These are phyloP conservation scores for Fusarium sambucinum DNA, from an alignment of 2,329 filamentous ascomycete genomes.

Conservation along the genomic window DNA sequence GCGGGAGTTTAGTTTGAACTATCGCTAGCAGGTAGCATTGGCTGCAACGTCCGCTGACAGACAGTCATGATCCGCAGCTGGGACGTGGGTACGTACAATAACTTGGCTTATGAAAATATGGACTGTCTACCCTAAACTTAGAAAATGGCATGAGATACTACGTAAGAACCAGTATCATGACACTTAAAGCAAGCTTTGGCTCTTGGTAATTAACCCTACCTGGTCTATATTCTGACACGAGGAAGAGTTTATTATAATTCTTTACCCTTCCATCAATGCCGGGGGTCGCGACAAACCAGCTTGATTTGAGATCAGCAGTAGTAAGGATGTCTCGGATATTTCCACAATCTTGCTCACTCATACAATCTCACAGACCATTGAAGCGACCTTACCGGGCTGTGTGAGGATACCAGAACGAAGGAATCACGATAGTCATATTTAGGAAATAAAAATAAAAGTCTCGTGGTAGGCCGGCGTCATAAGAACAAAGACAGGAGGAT, in stretches of 20 bases:
- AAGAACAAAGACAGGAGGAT: neutral
- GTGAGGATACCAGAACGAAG: neutral
- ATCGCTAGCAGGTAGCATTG: constrained; percentile 1
- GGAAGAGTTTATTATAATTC: neutral
- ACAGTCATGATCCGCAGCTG: constrained; percentile 30
- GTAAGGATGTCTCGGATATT: constrained; percentile 40
- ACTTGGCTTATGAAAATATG: neutral
- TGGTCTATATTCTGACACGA: neutral
- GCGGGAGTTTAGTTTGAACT: constrained; percentile 27
- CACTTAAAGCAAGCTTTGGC: neutral
- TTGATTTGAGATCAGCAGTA: constrained; percentile 27
- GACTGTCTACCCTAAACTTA: neutral
- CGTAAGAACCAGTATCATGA: neutral
- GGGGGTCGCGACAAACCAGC: neutral
- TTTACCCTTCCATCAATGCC: neutral
- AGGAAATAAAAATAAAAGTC: neutral
- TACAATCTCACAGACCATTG: constrained; percentile 15
- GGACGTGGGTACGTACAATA: neutral
- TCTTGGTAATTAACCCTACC: neutral
- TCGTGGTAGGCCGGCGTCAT: constrained; percentile 5
- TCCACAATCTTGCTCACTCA: constrained; percentile 14
- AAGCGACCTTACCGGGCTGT: constrained; percentile 9
- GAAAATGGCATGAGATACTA: neutral
- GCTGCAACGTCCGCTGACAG: constrained; percentile 8
- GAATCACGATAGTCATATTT: neutral